phyloP scores from a whole-genome alignment of 192 early-diverging fungal genomes.

The Coemansia sp. region DNA sequence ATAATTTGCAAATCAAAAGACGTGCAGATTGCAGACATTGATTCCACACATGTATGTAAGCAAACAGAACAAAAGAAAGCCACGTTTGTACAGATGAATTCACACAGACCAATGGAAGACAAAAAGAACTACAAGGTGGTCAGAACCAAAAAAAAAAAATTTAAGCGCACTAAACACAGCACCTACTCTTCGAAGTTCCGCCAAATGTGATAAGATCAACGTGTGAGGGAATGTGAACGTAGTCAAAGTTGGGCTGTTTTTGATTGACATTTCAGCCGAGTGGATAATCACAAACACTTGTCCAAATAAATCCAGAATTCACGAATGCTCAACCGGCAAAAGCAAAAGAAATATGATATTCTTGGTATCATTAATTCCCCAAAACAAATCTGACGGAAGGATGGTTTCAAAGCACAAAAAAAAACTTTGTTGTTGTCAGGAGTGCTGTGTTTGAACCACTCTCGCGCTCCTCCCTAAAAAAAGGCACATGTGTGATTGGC shows the following conservation, averaged over 20 bases:
- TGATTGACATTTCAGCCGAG: background rate
- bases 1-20: conserved; percentile 7
- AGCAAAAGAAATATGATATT: background rate
- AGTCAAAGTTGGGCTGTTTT: background rate
- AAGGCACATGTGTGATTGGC: background rate
- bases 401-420: background rate
- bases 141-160: background rate
- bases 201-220: background rate
- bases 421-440: background rate
- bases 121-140: background rate
- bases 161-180: background rate
- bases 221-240: background rate
- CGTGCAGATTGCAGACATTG: conserved; percentile 1
- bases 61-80: background rate
- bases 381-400: too few species aligned
- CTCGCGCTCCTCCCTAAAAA: background rate
- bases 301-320: background rate
- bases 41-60: background rate
- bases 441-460: background rate
- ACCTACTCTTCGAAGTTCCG: too few species aligned
- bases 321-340: background rate
- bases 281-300: background rate
- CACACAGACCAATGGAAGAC: background rate
- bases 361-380: background rate
- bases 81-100: background rate